Evolutionary conservation across 306 rosid genomes (phyloP), one percentile per base, ranked within the genome.

Genomic region (Quercus berberidifolia): DNA sequence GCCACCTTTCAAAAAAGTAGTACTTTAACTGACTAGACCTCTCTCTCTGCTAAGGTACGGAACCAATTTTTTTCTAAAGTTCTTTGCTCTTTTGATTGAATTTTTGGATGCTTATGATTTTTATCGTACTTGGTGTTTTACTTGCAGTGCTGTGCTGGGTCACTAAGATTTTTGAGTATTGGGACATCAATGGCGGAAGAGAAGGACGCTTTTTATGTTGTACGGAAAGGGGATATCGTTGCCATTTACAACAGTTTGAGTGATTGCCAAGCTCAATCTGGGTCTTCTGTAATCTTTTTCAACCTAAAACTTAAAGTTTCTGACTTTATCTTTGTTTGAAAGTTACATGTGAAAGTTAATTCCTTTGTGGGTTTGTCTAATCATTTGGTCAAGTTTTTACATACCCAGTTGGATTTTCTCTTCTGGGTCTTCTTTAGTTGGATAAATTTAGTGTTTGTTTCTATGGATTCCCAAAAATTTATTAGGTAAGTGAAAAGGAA

Each of bases 201-300:
- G 69, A 89, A 80, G 43, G 90, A 91, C 63, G 94, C 89, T 33
- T 93, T 91, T 73, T 95, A 86, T 62, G 89, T 95, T 64, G 94
- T 91, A 33, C 88, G 79, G 74, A 92, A 89, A 72, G 98, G 99
- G 5, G 92, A 90, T 46, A 78, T 90, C 68, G 76, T 93, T 64
- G 99, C 96, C 69, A 76, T 95, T 30, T 95, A 92, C 85, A 95
- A 82, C 80, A 89, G 83, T 78, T 72, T 83, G 25, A 83, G 60
- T 55, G 97, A 92, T 75, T 69, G 90, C 55, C 92, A 87, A 83
- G 62, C 75, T 77, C 87, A 86, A 59, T 80, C 83, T 21, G 85
- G 92, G 63, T 80, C 87, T 59, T 87, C 91, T 70, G 93, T 90
- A 84, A 73, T 12, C 38, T 7, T 43, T 89, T 71, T 26, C 67